Base-by-base conservation (phyloP, 2,329 filamentous ascomycete species). In the Aureobasidium sp. region DNA sequence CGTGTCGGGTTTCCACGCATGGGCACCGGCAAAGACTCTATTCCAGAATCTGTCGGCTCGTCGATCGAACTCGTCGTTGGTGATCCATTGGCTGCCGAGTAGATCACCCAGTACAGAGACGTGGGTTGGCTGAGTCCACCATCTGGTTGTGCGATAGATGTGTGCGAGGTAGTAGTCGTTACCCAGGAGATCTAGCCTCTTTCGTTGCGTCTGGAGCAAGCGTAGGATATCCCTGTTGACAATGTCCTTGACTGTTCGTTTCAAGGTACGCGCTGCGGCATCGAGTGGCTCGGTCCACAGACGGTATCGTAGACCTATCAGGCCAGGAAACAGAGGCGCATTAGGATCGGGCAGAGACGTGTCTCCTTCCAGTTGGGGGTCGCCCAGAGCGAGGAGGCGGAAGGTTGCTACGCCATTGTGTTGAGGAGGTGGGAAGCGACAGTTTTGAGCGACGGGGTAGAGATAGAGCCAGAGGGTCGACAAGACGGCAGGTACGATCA, bases 81-180 rank as follows among this genome's bases (percentile, higher is more conserved):
- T 83, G 64, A 99, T 89, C 94, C 94, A 99, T 74, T 99, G 94
- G 70, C 91, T 96, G 11, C 94, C 94, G 11, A 99, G 78, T 63
- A 99, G 78, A 72, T 99, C 94, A 3, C 94, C 94, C 4, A 99
- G 80, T 0, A 97, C 91, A 0, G 89, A 86, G 22, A 94, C 85
- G 73, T 99, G 94, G 0, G 90, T 95, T 9, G 94, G 94, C 17
- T 80, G 77, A 0, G 88, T 84, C 87, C 89, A 95, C 90, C 91
- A 96, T 67, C 84, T 82, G 55, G 96, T 75, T 0, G 86, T 89
- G 17, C 90, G 84, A 75, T 95, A 97, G 63, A 97, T 91, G 73
- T 99, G 94, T 22, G 89, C 90, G 36, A 99, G 83, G 74, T 97
- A 99, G 70, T 86, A 90, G 75, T 99, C 94, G 75, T 99, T 99